Percentiles rank a stretch among this genome's conserved stretches.
Evolutionary conservation across 1,284 basidiomycete species (phyloP).

Genomic region (Ustilago crameri): DNA sequence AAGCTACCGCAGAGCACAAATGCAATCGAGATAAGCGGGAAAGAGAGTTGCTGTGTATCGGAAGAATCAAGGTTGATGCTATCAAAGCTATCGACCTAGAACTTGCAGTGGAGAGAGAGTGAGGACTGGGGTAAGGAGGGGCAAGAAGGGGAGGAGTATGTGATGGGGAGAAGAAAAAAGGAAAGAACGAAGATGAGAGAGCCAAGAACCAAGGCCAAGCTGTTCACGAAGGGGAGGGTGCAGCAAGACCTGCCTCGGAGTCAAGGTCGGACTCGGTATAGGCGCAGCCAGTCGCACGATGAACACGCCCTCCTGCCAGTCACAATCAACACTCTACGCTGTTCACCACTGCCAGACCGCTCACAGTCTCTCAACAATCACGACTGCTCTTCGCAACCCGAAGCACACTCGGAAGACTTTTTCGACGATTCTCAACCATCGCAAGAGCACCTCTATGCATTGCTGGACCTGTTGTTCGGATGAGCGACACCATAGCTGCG

Average conservation of each 20-base stretch:
- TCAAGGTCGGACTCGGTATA: slow-evolving; percentile 20
- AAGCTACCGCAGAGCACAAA: slow-evolving; percentile 21
- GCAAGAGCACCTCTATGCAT: too few species aligned
- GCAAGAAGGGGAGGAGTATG: slow-evolving; percentile 5
- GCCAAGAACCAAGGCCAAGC: neutral
- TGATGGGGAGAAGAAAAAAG: neutral
- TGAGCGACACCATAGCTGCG: too few species aligned
- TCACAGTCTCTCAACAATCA: too few species aligned
- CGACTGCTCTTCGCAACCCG: too few species aligned
- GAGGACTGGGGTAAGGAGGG: slow-evolving; percentile 10
- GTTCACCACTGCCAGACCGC: too few species aligned
- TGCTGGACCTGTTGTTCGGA: too few species aligned
- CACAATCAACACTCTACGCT: too few species aligned
- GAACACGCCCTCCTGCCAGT: neutral
- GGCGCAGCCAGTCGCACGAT: slow-evolving; percentile 10
- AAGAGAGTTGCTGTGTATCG: neutral
- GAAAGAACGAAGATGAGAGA: neutral
- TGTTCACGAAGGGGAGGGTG: neutral
- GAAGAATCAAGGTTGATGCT: slow-evolving; percentile 20
- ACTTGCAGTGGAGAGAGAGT: neutral
- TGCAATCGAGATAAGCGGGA: slow-evolving; percentile 4
- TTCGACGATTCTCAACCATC: too few species aligned
- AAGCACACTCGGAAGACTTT: neutral
- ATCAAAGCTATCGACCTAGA: slow-evolving; percentile 40
- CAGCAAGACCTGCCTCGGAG: slow-evolving; percentile 8